phyloP scores from a whole-genome alignment of 179 eudicot species.

The Nepenthes alata region DNA sequence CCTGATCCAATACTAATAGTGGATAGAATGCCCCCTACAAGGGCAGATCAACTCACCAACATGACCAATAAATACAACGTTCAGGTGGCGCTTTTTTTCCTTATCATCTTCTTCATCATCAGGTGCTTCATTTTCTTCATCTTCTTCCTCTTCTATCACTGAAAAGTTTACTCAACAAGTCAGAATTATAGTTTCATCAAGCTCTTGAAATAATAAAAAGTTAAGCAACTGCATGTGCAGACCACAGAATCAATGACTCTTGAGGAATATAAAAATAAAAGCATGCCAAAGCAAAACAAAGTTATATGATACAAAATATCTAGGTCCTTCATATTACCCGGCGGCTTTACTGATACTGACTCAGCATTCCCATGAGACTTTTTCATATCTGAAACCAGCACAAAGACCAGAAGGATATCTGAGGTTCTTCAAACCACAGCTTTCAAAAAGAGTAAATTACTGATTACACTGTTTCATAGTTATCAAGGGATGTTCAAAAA shows the following conservation, averaged over 20 bases:
- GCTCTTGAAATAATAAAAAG: neutral
- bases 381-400: slow-evolving; percentile 12
- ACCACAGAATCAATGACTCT: neutral
- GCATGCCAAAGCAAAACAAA: neutral
- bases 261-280: neutral
- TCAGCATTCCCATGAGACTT: slow-evolving; percentile 13
- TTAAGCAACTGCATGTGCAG: neutral
- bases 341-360: slow-evolving; percentile 15
- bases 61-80: slow-evolving; percentile 95
- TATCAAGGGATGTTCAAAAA: neutral
- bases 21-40: neutral
- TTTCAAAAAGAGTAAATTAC: neutral
- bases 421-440: neutral
- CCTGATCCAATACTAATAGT: too few species aligned
- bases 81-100: slow-evolving; percentile 66
- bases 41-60: slow-evolving; percentile 54
- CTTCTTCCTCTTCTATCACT: slow-evolving; percentile 30
- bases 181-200: neutral
- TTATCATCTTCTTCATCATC: slow-evolving; percentile 22
- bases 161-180: slow-evolving; percentile 4
- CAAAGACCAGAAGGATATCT: neutral
- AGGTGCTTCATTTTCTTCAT: slow-evolving; percentile 25
- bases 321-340: slow-evolving; percentile 12
- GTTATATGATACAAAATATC: neutral
- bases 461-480: neutral